Percentiles rank a stretch among this genome's conserved stretches.
Conservation (phyloP, 768 basidiomycete species). For the Boletus subcaerulescens region DNA sequence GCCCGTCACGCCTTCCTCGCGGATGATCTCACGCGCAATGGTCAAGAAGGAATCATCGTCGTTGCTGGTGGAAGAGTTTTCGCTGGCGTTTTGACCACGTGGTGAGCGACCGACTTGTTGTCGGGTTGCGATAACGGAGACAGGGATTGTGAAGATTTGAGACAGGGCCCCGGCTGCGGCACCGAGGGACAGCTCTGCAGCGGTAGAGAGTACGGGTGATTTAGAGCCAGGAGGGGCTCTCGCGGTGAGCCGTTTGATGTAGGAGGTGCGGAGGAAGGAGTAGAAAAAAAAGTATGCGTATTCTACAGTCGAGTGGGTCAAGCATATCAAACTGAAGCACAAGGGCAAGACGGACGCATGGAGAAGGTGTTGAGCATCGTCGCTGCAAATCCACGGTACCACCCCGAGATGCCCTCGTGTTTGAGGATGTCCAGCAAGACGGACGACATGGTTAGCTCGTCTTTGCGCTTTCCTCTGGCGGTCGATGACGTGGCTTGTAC, state of each 20-base stretch:
- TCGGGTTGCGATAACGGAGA: conserved; percentile 94
- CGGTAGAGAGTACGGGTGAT: conserved; percentile 62
- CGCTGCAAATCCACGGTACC: conserved; percentile 90
- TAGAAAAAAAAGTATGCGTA: conserved; percentile 99
- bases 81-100: neutral
- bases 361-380: conserved; percentile 99
- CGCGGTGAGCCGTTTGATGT: conserved; percentile 66
- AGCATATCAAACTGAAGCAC: neutral
- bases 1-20: conserved; percentile 82
- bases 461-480: conserved; percentile 50
- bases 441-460: conserved; percentile 52
- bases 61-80: neutral
- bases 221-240: conserved; percentile 61
- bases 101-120: conserved; percentile 77
- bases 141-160: conserved; percentile 98
- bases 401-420: conserved; percentile 78
- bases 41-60: conserved; percentile 71
- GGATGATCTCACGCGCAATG: conserved; percentile 83
- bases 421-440: conserved; percentile 70
- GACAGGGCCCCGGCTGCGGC: conserved; percentile 92
- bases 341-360: conserved; percentile 56
- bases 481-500: conserved; percentile 77
- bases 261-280: conserved; percentile 81
- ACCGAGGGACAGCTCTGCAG: conserved; percentile 81
- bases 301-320: conserved; percentile 49